Evolutionary conservation across 305 asterid species (phyloP).

Genomic region (Petunia hybrid): DNA sequence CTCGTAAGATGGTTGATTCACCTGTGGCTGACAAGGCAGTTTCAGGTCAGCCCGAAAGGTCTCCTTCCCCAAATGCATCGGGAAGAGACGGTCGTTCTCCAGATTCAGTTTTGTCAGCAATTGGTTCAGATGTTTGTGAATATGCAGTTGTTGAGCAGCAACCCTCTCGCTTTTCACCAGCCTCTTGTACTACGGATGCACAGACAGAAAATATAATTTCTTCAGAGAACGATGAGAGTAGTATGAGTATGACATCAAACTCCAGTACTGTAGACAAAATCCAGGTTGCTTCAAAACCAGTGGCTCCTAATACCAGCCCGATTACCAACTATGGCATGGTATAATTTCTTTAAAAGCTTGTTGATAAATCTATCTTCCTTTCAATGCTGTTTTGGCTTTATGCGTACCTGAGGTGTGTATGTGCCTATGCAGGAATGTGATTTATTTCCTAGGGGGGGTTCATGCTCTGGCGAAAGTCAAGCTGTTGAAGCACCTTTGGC

Average conservation of each 20-base stretch:
- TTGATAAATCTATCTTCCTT: background rate
- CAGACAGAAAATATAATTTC: slow-evolving; percentile 46
- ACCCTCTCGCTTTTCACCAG: slow-evolving; percentile 57
- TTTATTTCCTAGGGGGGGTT: slow-evolving; percentile 45
- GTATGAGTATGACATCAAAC: slow-evolving; percentile 42
- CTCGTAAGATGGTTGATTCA: slow-evolving; percentile 64
- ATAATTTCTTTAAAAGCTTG: slow-evolving; percentile 7
- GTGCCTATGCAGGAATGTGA: slow-evolving; percentile 55
- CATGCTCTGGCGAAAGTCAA: slow-evolving; percentile 48
- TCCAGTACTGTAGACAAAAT: slow-evolving; percentile 44
- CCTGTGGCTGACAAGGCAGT: slow-evolving; percentile 32
- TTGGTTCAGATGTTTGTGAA: slow-evolving; percentile 53
- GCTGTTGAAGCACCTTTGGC: slow-evolving; percentile 41
- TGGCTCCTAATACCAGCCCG: slow-evolving; percentile 36
- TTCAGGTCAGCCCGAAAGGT: slow-evolving; percentile 46
- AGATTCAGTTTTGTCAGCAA: slow-evolving; percentile 66
- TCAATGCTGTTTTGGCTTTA: background rate
- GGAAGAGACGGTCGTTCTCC: slow-evolving; percentile 66
- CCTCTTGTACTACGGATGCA: slow-evolving; percentile 58
- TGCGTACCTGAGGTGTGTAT: slow-evolving; percentile 21
- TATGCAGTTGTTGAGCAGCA: slow-evolving; percentile 51
- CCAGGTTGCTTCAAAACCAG: slow-evolving; percentile 38
- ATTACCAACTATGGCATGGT: slow-evolving; percentile 48
- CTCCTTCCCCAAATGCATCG: slow-evolving; percentile 37
- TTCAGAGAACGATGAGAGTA: slow-evolving; percentile 51